A percentile compares a stretch with the other conserved stretches of the same genome.
Evolutionary conservation across 2,329 filamentous ascomycete species (phyloP).

Genomic region (Trichoderma gracile): DNA sequence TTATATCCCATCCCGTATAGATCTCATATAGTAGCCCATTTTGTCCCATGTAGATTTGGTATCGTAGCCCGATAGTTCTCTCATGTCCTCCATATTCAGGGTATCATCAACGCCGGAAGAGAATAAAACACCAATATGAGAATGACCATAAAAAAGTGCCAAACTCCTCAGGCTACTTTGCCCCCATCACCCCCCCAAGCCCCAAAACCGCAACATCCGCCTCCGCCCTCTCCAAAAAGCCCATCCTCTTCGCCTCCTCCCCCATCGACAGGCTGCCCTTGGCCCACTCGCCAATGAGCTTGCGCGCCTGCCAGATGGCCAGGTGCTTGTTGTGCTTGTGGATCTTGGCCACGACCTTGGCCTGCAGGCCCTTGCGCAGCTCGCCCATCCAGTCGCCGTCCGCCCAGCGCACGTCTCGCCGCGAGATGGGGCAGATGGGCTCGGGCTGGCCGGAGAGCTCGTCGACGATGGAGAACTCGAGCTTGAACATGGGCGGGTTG

Average conservation of each 20-base stretch:
- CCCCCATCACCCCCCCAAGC: conserved; percentile 25
- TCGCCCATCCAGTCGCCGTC: conserved; percentile 29
- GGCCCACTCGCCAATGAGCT: conserved; percentile 32
- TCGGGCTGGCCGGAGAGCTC: conserved; percentile 28
- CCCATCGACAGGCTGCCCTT: conserved; percentile 34
- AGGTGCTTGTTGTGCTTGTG: conserved; percentile 38
- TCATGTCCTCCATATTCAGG: background rate
- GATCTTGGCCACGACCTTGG: conserved; percentile 33
- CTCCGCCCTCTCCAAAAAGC: conserved; percentile 32
- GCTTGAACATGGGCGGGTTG: conserved; percentile 34
- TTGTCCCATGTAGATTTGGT: background rate
- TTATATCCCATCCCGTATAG: background rate
- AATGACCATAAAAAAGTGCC: background rate
- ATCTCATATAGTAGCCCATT: background rate
- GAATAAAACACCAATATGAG: background rate
- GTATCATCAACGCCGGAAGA: background rate
- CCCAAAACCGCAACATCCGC: conserved; percentile 30
- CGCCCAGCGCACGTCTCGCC: conserved; percentile 35
- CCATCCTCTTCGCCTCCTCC: conserved; percentile 26
- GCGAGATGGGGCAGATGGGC: conserved; percentile 34
- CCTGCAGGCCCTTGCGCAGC: conserved; percentile 30
- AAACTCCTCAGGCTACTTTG: background rate
- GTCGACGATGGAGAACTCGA: conserved; percentile 34
- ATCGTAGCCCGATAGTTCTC: background rate
- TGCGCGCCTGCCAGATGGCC: conserved; percentile 36